Conservation (phyloP, 2,329 filamentous ascomycete genomes). For the Mycosphaerelloides madeirae region DNA sequence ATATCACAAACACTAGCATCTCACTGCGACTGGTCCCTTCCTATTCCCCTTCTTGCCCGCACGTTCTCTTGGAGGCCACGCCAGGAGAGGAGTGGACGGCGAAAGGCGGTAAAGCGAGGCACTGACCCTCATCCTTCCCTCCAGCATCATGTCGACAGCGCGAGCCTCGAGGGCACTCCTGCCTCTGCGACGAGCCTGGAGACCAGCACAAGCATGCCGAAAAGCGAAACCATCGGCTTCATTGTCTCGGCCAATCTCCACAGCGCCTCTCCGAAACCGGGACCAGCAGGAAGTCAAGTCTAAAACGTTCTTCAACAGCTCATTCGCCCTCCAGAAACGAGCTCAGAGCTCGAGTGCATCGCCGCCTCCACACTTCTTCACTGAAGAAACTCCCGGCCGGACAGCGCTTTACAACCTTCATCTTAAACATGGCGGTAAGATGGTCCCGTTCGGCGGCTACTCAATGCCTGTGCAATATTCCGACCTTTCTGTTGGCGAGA, state of each 20-base stretch:
- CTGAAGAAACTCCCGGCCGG: slow-evolving; percentile 29
- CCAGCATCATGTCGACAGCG: neutral
- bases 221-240: neutral
- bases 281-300: slow-evolving; percentile 11
- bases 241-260: slow-evolving; percentile 6
- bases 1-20: no score
- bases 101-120: no score
- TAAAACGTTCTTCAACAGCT: slow-evolving; percentile 17
- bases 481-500: slow-evolving; percentile 70
- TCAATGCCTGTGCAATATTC: slow-evolving; percentile 89
- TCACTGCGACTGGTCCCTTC: no score
- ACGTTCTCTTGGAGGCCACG: no score
- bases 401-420: slow-evolving; percentile 79
- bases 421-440: slow-evolving; percentile 74
- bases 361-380: slow-evolving; percentile 29
- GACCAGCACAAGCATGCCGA: slow-evolving; percentile 2
- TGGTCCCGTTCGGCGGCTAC: slow-evolving; percentile 94
- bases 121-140: no score
- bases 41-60: no score
- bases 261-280: slow-evolving; percentile 1
- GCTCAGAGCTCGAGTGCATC: slow-evolving; percentile 25
- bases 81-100: no score
- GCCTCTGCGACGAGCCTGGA: slow-evolving; percentile 10
- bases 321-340: slow-evolving; percentile 18
- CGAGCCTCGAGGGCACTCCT: slow-evolving; percentile 4